Conservation (phyloP, 2,329 filamentous ascomycete species). For the Xylaria polymorpha region DNA sequence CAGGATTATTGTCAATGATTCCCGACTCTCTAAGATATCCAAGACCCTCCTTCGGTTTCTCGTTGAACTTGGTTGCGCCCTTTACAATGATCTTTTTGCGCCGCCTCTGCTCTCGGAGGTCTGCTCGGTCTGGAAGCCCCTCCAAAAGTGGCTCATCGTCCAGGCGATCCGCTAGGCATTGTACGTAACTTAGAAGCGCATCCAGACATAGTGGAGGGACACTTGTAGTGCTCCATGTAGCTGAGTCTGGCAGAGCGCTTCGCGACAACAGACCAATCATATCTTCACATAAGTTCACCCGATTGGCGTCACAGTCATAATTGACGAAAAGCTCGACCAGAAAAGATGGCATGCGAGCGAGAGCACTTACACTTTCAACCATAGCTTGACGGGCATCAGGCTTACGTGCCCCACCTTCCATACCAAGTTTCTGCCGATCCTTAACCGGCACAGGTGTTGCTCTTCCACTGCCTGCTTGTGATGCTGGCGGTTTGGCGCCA, state of each 20-base stretch:
- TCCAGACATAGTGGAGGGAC: constrained; percentile 95
- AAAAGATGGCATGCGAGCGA: constrained; percentile 92
- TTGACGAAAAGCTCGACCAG: constrained; percentile 97
- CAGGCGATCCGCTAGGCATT: constrained; percentile 89
- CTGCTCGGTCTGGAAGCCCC: constrained; percentile 72
- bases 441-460: constrained; percentile 91
- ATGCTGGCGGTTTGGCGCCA: constrained; percentile 79
- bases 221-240: constrained; percentile 98
- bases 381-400: constrained; percentile 97
- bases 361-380: constrained; percentile 94
- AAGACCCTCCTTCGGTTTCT: constrained; percentile 89
- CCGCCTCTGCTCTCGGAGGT: constrained; percentile 76
- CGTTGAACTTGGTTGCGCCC: constrained; percentile 92
- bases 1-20: constrained; percentile 83
- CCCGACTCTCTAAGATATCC: constrained; percentile 86
- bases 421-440: constrained; percentile 89
- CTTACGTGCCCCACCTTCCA: constrained; percentile 91
- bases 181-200: constrained; percentile 88
- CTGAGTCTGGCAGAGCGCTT: constrained; percentile 96
- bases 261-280: constrained; percentile 92
- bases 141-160: constrained; percentile 74
- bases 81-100: constrained; percentile 90
- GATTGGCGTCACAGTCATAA: constrained; percentile 95
- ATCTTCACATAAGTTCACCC: constrained; percentile 92
- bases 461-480: constrained; percentile 80